A percentile compares a stretch with the other conserved stretches of the same genome.
Conservation (phyloP, 768 basidiomycete species). For the Russula lepida region DNA sequence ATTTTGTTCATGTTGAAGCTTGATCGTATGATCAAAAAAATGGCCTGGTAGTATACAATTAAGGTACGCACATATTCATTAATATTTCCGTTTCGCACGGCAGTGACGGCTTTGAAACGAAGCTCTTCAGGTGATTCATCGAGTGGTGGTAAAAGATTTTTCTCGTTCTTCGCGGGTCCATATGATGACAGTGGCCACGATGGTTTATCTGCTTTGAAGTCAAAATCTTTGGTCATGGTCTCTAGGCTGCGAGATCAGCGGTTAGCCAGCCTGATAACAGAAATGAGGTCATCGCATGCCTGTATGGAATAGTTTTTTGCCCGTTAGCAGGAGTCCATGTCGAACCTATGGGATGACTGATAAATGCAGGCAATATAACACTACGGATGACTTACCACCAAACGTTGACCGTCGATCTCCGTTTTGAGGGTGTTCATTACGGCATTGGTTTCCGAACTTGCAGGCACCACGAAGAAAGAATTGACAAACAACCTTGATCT, state of each 20-base stretch:
- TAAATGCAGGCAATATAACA: slow-evolving; percentile 8
- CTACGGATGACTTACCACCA: slow-evolving; percentile 35
- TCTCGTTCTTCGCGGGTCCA: slow-evolving; percentile 65
- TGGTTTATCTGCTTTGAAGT: slow-evolving; percentile 46
- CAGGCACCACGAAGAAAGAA: slow-evolving; percentile 55
- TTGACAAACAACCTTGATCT: slow-evolving; percentile 42
- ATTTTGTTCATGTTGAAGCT: slow-evolving; percentile 49
- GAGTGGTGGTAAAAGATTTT: slow-evolving; percentile 48
- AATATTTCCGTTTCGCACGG: slow-evolving; percentile 42
- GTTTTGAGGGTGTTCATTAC: slow-evolving; percentile 49
- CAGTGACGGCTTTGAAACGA: slow-evolving; percentile 49
- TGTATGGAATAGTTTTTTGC: slow-evolving; percentile 17
- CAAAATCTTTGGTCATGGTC: slow-evolving; percentile 49
- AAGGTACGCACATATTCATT: slow-evolving; percentile 54
- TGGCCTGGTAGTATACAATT: background rate
- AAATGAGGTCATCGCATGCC: background rate
- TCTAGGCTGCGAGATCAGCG: slow-evolving; percentile 39
- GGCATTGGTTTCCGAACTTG: slow-evolving; percentile 52
- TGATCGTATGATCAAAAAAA: background rate
- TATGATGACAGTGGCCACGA: slow-evolving; percentile 74
- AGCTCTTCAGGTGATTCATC: slow-evolving; percentile 77
- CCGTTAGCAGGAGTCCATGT: slow-evolving; percentile 6
- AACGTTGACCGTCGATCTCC: slow-evolving; percentile 30
- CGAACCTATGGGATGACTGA: slow-evolving; percentile 17
- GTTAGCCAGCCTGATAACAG: background rate